Conservation (phyloP, 805 yeast genomes). For the Metschnikowia aberdeeniae region DNA sequence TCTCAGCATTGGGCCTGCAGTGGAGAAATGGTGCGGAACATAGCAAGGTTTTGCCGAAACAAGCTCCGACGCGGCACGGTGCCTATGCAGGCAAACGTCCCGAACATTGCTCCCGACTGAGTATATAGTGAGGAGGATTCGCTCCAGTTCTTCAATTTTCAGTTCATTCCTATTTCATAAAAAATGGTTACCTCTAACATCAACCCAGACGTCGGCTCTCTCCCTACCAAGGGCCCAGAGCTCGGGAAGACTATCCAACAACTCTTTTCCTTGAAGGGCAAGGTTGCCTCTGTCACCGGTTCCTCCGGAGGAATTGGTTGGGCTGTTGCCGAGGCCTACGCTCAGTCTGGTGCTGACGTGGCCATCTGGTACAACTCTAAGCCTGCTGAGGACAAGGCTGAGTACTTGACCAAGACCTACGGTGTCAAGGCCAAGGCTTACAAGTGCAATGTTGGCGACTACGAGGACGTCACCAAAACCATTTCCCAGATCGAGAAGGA, state of each 20-base stretch:
- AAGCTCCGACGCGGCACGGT: slow-evolving; percentile 4
- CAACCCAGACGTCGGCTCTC: slow-evolving; percentile 36
- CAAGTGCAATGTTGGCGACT: slow-evolving; percentile 53
- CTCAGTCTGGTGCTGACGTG: slow-evolving; percentile 85
- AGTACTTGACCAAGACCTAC: slow-evolving; percentile 40
- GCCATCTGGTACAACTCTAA: slow-evolving; percentile 61
- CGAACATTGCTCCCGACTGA: slow-evolving; percentile 5
- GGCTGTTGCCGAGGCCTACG: slow-evolving; percentile 76
- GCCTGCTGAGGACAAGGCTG: slow-evolving; percentile 59
- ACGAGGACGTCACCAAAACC: slow-evolving; percentile 45
- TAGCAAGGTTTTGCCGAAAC: slow-evolving; percentile 3
- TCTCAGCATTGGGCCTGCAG: background rate
- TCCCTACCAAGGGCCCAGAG: slow-evolving; percentile 46
- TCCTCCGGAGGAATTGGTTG: slow-evolving; percentile 80
- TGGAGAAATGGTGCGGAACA: slow-evolving; percentile 2
- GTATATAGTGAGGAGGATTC: slow-evolving; percentile 2
- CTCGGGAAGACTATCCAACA: slow-evolving; percentile 54
- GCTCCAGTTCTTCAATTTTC: background rate
- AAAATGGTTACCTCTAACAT: slow-evolving; percentile 18
- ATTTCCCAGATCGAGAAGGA: slow-evolving; percentile 54
- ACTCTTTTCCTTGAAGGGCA: slow-evolving; percentile 74
- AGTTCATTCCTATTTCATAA: background rate
- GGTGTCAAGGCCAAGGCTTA: slow-evolving; percentile 62
- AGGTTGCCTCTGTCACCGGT: slow-evolving; percentile 82
- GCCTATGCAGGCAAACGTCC: slow-evolving; percentile 2